Evolutionary conservation across 306 rosid species (phyloP), one percentile per base, ranked within the genome.

Genomic region (Cicer judaicum): DNA sequence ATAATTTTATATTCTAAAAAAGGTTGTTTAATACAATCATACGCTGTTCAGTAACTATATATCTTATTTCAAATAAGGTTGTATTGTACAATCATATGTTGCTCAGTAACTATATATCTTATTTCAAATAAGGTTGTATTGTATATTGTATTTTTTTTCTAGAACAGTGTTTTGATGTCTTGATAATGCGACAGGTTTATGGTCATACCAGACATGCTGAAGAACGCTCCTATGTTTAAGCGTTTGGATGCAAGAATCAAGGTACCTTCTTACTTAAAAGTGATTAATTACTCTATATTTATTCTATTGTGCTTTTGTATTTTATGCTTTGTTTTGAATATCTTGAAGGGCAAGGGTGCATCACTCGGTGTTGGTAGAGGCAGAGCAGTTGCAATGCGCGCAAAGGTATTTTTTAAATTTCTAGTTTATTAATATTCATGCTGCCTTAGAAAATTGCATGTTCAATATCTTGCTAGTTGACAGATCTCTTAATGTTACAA

Each of bases 161-260:
- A 70, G 50, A 16, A 36, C 13, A 63, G 14, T 59, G 46, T 72
- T 77, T 38, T 39, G 52, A 80, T 44, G 55, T 64, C 44, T 21
- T 67, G 18, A 49, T 68, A 50, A 69, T 74, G 79, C 55, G 46
- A 10, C 84, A 91, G 99, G 91, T 94, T 94, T 79, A 90, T 94
- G 97, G 99, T 94, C 74, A 92, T 94, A 49, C 99, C 99, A 2
- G 99, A 94, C 84, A 94, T 94, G 99, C 78, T 92, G 75, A 94
- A 94, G 91, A 94, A 94, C 69, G 99, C 99, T 71, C 99, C 97
- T 47, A 94, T 94, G 99, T 94, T 94, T 81, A 92, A 91, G 85
- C 97, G 99, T 66, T 86, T 94, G 68, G 99, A 94, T 82, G 97
- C 99, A 42, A 90, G 92, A 84, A 87, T 94, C 73, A 94, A 94